phyloP scores from a whole-genome alignment of 164 flowering plant genomes.

The Warburgia ugandensis region DNA sequence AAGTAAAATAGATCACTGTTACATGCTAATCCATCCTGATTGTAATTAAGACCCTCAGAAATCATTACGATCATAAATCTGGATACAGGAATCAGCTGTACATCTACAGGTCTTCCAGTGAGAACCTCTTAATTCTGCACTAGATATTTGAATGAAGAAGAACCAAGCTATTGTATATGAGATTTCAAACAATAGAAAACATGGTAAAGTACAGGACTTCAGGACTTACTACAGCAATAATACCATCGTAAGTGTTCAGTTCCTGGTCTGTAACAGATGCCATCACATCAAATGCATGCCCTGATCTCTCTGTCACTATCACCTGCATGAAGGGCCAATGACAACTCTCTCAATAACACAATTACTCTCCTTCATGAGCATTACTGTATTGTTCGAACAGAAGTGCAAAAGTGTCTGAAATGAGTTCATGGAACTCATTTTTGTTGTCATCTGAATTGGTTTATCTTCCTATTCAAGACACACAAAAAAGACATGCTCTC shows the following conservation, averaged over 20 bases:
- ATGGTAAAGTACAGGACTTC: background rate
- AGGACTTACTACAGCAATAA: conserved; percentile 73
- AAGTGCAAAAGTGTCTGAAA: no score
- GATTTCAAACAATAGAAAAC: background rate
- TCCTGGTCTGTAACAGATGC: conserved; percentile 44
- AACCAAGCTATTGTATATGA: no score
- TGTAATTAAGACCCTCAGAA: no score
- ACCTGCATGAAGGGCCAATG: conserved; percentile 37
- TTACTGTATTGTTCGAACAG: background rate
- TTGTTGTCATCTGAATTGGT: no score
- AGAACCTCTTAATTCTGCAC: no score
- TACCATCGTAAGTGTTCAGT: conserved; percentile 75
- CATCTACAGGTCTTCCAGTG: no score
- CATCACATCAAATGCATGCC: conserved; percentile 87
- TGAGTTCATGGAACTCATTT: no score
- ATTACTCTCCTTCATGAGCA: background rate
- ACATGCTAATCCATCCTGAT: no score
- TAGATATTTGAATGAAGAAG: no score
- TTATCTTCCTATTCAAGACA: background rate
- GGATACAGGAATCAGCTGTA: no score
- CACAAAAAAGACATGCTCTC: background rate
- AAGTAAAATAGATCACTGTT: no score
- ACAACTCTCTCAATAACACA: background rate
- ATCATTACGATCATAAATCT: no score
- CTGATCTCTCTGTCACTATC: conserved; percentile 72